Base-by-base conservation (phyloP, 371 early-diverging fungal species). In the Umbelopsis sp. region DNA sequence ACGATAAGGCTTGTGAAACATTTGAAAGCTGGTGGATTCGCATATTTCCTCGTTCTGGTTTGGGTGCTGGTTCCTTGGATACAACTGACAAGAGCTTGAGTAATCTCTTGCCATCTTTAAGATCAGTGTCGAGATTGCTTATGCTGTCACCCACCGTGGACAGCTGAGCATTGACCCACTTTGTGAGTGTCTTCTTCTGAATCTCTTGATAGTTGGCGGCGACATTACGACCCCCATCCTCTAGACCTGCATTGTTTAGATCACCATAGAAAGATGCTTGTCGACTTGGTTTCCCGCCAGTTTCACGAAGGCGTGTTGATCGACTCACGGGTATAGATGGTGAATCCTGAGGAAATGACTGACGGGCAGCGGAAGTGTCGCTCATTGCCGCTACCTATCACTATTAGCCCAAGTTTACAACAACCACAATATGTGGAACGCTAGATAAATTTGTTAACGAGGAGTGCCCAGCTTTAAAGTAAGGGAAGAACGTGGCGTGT, bases 11-110 rank as follows among this genome's bases (percentile, higher is more conserved):
- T 66, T 89, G 90, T 69, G 89, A 82, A 52, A 94, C 90, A 74
- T 95, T 96, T 25, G 93, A 85, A 41, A 94, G 81, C 67, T 92
- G 92, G 72, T 94, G 92, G 63, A 94, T 91, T 51, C 92, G 88
- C 78, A 88, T 87, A 63, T 86, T 84, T 76, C 85, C 86, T 45
- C 79, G 71, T 72, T 90, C 91, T 9, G 88, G 89, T 50, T 86
- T 86, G 16, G 82, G 86, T 46, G 79, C 73, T 14, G 82, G 71
- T 63, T 85, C 84, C 14, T 80, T 76, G 20, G 87, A 81, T n/a
- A 89, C 79, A 1, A 81, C 80, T 24, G 87, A 80, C 12, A 93
- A 74, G 6, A 91, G 81, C 44, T 85, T 82, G 1, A 92, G 74
- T 22, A 92, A 70, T 44, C 79, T 78, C 63, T 86, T 86, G 62